A percentile compares a stretch with the other conserved stretches of the same genome.
Evolutionary conservation across 2,329 filamentous ascomycete species (phyloP).

Genomic region (Monosporascus sp.): DNA sequence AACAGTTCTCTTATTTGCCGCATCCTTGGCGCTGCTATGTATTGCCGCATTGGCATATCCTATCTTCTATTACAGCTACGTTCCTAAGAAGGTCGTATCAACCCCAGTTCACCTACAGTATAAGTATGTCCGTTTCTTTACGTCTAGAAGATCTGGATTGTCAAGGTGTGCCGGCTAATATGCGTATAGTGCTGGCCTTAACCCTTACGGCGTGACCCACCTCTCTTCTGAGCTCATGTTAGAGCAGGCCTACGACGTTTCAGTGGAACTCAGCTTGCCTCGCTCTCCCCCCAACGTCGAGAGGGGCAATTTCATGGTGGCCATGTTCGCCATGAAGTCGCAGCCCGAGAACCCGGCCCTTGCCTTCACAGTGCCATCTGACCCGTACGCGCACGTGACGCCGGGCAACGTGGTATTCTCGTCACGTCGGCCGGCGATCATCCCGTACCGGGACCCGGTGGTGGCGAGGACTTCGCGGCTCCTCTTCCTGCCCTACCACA

Average conservation of each 20-base stretch:
- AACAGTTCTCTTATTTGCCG: constrained; percentile 36
- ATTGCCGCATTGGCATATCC: constrained; percentile 44
- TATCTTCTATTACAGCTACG: constrained; percentile 50
- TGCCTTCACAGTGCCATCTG: constrained; percentile 15
- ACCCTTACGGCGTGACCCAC: constrained; percentile 47
- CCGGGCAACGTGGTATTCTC: constrained; percentile 45
- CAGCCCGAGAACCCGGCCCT: constrained; percentile 28
- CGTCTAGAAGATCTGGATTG: not conserved
- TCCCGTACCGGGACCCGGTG: constrained; percentile 72
- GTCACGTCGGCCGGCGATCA: constrained; percentile 68
- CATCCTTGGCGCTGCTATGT: constrained; percentile 38
- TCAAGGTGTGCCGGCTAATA: constrained; percentile 1
- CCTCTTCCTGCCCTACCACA: constrained; percentile 61
- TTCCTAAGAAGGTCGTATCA: constrained; percentile 49
- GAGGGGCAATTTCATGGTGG: constrained; percentile 92
- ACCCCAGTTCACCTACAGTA: constrained; percentile 53
- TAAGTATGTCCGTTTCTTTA: constrained; percentile 35
- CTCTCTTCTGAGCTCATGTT: constrained; percentile 53
- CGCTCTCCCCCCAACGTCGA: constrained; percentile 69
- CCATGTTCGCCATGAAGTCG: constrained; percentile 60
- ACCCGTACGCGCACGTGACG: constrained; percentile 31
- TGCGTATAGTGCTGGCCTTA: constrained; percentile 35
- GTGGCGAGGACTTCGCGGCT: constrained; percentile 57
- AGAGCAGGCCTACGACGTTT: constrained; percentile 79
- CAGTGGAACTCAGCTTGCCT: constrained; percentile 69